Conservation (phyloP, 106 monocot genomes). For the Narthecium ossifragum region DNA sequence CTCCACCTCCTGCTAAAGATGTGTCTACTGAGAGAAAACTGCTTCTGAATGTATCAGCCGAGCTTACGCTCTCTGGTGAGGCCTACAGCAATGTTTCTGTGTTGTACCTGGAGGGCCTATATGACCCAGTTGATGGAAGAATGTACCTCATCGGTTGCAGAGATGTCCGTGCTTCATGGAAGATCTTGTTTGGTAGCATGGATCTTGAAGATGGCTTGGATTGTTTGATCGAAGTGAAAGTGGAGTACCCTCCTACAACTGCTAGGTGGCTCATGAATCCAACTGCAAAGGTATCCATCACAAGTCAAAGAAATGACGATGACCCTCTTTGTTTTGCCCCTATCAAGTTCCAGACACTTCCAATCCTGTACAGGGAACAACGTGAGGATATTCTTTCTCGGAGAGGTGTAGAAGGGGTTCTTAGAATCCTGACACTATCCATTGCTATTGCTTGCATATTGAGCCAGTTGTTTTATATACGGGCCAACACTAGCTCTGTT, state of each 20-base stretch:
- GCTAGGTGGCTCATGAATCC: constrained; percentile 55
- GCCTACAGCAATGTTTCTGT: constrained; percentile 31
- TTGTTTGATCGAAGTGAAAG: constrained; percentile 54
- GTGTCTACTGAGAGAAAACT: constrained; percentile 22
- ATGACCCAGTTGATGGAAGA: constrained; percentile 54
- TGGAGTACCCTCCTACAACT: constrained; percentile 67
- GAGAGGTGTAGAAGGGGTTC: constrained; percentile 43
- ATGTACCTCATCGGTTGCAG: constrained; percentile 65
- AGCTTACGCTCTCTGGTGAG: constrained; percentile 30
- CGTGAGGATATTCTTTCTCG: constrained; percentile 53
- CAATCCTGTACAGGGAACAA: constrained; percentile 41
- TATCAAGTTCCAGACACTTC: constrained; percentile 51
- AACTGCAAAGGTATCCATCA: constrained; percentile 39
- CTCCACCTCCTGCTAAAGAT: constrained; percentile 2
- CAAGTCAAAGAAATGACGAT: constrained; percentile 42
- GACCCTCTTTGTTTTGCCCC: constrained; percentile 49
- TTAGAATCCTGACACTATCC: constrained; percentile 36
- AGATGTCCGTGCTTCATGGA: constrained; percentile 42
- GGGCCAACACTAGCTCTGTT: constrained; percentile 9
- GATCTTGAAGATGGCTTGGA: constrained; percentile 54
- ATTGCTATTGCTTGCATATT: constrained; percentile 33
- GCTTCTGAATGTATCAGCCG: constrained; percentile 53
- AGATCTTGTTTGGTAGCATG: constrained; percentile 30
- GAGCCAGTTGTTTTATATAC: constrained; percentile 47
- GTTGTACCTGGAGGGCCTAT: constrained; percentile 52